These are phyloP conservation scores for Penicillium nordicum DNA, from an alignment of 2,329 filamentous ascomycete species.

Conservation along the genomic window DNA sequence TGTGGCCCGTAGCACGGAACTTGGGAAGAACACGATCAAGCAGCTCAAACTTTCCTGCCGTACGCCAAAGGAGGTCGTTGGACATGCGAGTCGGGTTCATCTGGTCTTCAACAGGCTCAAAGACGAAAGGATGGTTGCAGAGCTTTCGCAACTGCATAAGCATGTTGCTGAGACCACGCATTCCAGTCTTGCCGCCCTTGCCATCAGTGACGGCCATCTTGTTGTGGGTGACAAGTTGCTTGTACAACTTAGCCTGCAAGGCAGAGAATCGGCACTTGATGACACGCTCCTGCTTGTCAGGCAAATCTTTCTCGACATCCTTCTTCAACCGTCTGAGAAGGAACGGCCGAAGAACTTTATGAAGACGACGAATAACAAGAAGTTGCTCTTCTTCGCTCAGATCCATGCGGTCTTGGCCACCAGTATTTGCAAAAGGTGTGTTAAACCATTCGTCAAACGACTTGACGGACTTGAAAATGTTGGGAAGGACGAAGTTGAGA, in stretches of 20 bases:
- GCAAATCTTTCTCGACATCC: constrained; percentile 97
- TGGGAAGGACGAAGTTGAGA: constrained; percentile 96
- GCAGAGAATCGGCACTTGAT: constrained; percentile 99
- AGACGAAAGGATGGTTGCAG: constrained; percentile 98
- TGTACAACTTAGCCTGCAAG: constrained; percentile 88
- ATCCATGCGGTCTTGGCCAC: constrained; percentile 97
- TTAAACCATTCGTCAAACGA: constrained; percentile 99
- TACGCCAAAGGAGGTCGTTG: constrained; percentile 93
- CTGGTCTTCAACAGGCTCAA: constrained; percentile 95
- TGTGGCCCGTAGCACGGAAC: constrained; percentile 85
- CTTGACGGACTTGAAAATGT: constrained; percentile 98
- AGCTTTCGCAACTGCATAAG: constrained; percentile 99
- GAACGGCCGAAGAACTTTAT: constrained; percentile 97
- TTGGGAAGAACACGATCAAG: constrained; percentile 90
- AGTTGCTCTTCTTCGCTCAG: constrained; percentile 99
- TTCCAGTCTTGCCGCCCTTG: constrained; percentile 89
- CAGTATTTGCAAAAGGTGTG: constrained; percentile 97
- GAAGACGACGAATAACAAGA: constrained; percentile 93
- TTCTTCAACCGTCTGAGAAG: constrained; percentile 97
- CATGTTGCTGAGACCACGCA: constrained; percentile 97
- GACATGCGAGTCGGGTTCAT: constrained; percentile 88
- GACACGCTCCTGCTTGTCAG: constrained; percentile 98
- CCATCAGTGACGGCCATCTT: constrained; percentile 91
- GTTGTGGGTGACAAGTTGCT: constrained; percentile 95
- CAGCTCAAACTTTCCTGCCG: constrained; percentile 94